phyloP scores from a whole-genome alignment of 495 filamentous ascomycete species.

The Penicillium atrosanguineum region DNA sequence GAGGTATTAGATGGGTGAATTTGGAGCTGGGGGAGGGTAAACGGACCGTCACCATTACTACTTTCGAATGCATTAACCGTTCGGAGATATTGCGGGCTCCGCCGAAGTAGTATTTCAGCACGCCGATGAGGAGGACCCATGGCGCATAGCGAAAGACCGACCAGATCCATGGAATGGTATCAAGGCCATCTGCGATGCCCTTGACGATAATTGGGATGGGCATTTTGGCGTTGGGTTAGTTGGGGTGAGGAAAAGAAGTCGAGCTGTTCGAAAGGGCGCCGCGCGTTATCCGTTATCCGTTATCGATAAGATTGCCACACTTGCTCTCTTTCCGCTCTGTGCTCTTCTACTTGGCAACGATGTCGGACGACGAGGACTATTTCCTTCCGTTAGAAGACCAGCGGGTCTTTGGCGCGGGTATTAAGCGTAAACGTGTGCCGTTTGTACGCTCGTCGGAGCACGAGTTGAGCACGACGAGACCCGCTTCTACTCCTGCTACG shows the following conservation, averaged over 20 bases:
- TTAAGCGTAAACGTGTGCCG: slow-evolving; percentile 71
- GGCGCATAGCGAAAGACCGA: slow-evolving; percentile 57
- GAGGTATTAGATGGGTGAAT: slow-evolving; percentile 1
- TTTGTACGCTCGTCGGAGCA: slow-evolving; percentile 70
- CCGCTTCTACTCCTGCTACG: slow-evolving; percentile 27
- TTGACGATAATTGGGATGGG: slow-evolving; percentile 71
- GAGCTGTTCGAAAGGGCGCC: slow-evolving; percentile 16
- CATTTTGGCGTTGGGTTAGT: slow-evolving; percentile 50
- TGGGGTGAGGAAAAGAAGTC: slow-evolving; percentile 8
- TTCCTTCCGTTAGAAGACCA: slow-evolving; percentile 68
- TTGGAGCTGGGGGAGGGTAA: not conserved
- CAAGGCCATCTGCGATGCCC: slow-evolving; percentile 60
- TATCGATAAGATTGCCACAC: slow-evolving; percentile 21
- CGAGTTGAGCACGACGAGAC: slow-evolving; percentile 42
- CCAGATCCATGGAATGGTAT: slow-evolving; percentile 62
- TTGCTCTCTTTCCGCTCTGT: not conserved
- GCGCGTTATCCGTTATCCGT: slow-evolving; percentile 15
- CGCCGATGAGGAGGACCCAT: slow-evolving; percentile 56
- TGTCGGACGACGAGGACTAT: slow-evolving; percentile 54
- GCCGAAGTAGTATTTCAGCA: slow-evolving; percentile 75
- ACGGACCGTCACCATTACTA: slow-evolving; percentile 83
- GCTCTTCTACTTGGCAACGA: slow-evolving; percentile 3
- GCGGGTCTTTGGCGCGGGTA: slow-evolving; percentile 75
- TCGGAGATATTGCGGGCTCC: slow-evolving; percentile 76
- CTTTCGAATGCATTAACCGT: slow-evolving; percentile 85